Evolutionary conservation across 345 rosid species (phyloP).

Genomic region (Eucalyptus cladocalyx): DNA sequence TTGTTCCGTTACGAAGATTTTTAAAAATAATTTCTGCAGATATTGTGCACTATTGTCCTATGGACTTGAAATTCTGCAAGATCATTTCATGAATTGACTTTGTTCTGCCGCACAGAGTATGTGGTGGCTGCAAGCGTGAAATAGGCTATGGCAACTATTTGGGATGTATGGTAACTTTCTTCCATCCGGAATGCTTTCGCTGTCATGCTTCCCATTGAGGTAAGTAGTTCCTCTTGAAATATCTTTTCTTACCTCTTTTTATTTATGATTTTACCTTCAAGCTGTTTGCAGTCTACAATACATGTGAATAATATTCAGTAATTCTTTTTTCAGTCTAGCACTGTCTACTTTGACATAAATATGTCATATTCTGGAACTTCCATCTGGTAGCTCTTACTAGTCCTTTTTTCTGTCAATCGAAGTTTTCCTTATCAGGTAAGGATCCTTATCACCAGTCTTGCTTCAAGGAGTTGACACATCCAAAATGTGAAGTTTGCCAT

Average conservation of each 20-base stretch:
- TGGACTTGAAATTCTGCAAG: neutral
- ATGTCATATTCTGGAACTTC: neutral
- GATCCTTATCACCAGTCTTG: slow-evolving; percentile 84
- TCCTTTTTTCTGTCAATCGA: slow-evolving; percentile 16
- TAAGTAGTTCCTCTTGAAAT: slow-evolving; percentile 1
- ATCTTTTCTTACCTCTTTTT: neutral
- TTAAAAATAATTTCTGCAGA: neutral
- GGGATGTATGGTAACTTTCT: slow-evolving; percentile 76
- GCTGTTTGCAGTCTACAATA: neutral
- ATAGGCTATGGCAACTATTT: slow-evolving; percentile 68
- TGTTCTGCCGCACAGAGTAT: slow-evolving; percentile 26
- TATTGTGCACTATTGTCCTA: neutral
- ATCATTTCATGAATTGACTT: neutral
- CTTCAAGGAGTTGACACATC: slow-evolving; percentile 84
- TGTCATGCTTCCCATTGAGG: slow-evolving; percentile 89
- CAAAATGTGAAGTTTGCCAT: slow-evolving; percentile 93
- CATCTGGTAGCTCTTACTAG: neutral
- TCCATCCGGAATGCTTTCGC: slow-evolving; percentile 85
- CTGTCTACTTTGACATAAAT: neutral
- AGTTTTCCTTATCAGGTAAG: slow-evolving; percentile 39
- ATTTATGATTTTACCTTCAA: neutral
- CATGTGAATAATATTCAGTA: neutral
- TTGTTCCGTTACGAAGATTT: neutral
- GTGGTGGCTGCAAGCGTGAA: slow-evolving; percentile 60
- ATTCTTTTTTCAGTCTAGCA: neutral